Conservation (phyloP, 2,329 filamentous ascomycete genomes). For the Ramichloridium luteum region DNA sequence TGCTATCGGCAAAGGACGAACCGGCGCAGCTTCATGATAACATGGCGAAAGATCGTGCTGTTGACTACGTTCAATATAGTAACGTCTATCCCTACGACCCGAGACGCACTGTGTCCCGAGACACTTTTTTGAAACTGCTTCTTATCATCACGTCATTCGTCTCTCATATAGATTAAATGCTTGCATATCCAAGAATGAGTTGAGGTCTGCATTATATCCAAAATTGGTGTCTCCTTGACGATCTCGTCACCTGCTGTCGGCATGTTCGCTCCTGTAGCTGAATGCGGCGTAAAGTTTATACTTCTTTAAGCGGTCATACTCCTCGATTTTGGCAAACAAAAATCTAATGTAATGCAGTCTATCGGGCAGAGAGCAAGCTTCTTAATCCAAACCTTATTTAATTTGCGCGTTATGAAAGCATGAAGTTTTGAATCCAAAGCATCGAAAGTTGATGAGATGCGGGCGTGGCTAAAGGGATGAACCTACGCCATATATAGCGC, state of each 20-base stretch:
- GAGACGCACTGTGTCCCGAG: not conserved
- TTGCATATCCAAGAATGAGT: not conserved
- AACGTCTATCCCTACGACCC: slow-evolving; percentile 1
- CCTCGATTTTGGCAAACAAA: not conserved
- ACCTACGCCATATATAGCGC: too few species aligned
- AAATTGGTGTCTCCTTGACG: not conserved
- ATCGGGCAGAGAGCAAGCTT: not conserved
- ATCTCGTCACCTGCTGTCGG: not conserved
- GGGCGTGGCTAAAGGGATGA: too few species aligned
- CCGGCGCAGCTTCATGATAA: too few species aligned
- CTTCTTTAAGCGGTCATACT: not conserved
- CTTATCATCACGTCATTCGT: not conserved
- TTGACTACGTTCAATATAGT: too few species aligned
- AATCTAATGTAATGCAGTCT: not conserved
- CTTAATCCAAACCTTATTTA: too few species aligned
- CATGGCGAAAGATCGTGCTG: too few species aligned
- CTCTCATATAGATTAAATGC: not conserved
- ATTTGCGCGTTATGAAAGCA: not conserved
- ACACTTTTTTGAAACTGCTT: not conserved
- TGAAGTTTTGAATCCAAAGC: too few species aligned
- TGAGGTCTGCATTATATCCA: not conserved
- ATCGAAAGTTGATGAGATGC: too few species aligned
- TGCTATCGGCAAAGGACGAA: too few species aligned
- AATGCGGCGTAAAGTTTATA: slow-evolving; percentile 1
- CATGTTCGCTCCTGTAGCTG: not conserved